phyloP scores from a whole-genome alignment of 2,329 filamentous ascomycete genomes.

The Aspergillus vadensis region DNA sequence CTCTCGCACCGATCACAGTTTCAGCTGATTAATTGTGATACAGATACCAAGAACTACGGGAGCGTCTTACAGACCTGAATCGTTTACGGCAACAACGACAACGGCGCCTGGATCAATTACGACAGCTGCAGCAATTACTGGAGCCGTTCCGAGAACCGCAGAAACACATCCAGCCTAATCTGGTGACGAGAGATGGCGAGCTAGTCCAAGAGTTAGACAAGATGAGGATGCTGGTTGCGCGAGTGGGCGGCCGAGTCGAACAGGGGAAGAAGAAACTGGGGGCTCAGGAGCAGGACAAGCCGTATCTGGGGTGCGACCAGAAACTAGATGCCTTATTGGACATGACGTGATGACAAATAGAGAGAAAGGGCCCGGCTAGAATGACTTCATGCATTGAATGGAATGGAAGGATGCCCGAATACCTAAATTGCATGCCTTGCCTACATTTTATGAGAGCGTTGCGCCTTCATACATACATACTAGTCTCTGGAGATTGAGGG shows the following conservation, averaged over 20 bases:
- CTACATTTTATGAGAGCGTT: neutral
- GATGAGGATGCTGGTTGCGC: conserved; percentile 51
- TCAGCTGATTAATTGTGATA: conserved; percentile 28
- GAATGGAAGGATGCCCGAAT: neutral
- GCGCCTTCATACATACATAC: neutral
- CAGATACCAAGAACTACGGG: conserved; percentile 46
- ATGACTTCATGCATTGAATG: neutral
- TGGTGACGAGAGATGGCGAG: conserved; percentile 55
- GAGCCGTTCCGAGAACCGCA: conserved; percentile 54
- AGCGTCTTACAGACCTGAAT: conserved; percentile 50
- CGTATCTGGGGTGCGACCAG: conserved; percentile 32
- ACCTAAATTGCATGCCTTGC: neutral
- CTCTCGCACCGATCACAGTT: conserved; percentile 21
- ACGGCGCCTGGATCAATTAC: conserved; percentile 50
- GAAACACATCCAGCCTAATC: conserved; percentile 56
- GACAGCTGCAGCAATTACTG: conserved; percentile 49
- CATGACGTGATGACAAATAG: conserved; percentile 24
- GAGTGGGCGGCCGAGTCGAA: conserved; percentile 43
- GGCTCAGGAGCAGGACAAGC: conserved; percentile 20
- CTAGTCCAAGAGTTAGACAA: conserved; percentile 53
- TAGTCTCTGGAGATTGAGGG: neutral
- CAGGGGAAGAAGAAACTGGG: conserved; percentile 28
- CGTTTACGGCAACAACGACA: conserved; percentile 48
- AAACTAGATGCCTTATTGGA: conserved; percentile 43
- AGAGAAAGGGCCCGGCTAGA: neutral